Evolutionary conservation across 805 yeast genomes (phyloP), one percentile per base, ranked within the genome.

Genomic region (Cyberlindnera maritima): DNA sequence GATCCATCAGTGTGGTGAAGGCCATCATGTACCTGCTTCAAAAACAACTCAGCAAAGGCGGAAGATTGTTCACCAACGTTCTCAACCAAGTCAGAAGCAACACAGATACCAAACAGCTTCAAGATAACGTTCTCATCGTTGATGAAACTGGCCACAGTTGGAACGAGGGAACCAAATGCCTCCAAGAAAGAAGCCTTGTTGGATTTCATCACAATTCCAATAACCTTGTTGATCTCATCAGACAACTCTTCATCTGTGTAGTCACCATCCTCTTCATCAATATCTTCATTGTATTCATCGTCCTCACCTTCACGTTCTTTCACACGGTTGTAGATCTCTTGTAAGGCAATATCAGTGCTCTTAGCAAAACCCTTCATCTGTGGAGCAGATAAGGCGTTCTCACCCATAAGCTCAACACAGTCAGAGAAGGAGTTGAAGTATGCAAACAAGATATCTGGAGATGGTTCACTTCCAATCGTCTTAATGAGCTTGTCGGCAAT

Each of bases 201-300:
- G 36, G 78, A 75, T 63, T 80, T 84, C 75, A 92, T 85, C 15
- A 89, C 72, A 0, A 85, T 74, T 8, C 85, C 75, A 33, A 94
- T 65, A 1, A 85, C 82, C 62, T 85, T 86, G 63, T 85, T 87
- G 53, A 90, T 80, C 62, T 92, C 96, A 58, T 89, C 95, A 43
- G 90, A 68, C 39, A 94, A 70, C 61, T 91, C 97, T 61, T 90
- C 97, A 64, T 94, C 98, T 1, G 94, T 83, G 56, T 75, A 80
- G 58, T 86, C 96, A 48, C 82, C 89, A 26, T 79, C 83, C 46
- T 91, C 97, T 47, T 84, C 90, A 48, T 85, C 96, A 6, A 83
- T 72, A 38, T 88, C 97, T 67, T 89, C 97, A 49, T 85, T 85
- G 64, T 84, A 90, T 58, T 88, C 96, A 61, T 88, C 96, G 53